Evolutionary conservation across 176 grass and related monocot species (phyloP).

Genomic region (Triticum turgidum): DNA sequence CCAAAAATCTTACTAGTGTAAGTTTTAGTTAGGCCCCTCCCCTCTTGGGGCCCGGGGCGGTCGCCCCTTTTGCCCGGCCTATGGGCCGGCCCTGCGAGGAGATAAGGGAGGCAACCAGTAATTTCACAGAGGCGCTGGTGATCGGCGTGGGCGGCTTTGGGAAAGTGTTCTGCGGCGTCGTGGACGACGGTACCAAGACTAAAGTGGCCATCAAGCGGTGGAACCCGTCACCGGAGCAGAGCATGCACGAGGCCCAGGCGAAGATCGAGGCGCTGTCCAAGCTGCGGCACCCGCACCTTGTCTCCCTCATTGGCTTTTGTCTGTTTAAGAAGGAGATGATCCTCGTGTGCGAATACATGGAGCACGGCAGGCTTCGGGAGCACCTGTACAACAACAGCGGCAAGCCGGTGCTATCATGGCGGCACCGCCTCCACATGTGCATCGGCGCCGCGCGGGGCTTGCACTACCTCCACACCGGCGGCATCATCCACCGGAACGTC

Average conservation of each 20-base stretch:
- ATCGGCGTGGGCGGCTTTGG: constrained; percentile 73
- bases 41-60: too few relatives aligned
- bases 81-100: not conserved
- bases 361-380: constrained; percentile 65
- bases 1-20: too few relatives aligned
- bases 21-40: too few relatives aligned
- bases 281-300: constrained; percentile 68
- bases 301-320: constrained; percentile 69
- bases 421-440: constrained; percentile 61
- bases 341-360: constrained; percentile 71
- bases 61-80: too few relatives aligned
- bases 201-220: constrained; percentile 61
- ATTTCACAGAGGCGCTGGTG: constrained; percentile 56
- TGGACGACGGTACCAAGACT: constrained; percentile 37
- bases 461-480: constrained; percentile 64
- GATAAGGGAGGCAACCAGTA: constrained; percentile 62
- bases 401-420: constrained; percentile 60
- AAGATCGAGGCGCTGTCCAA: constrained; percentile 70
- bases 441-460: constrained; percentile 66
- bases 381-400: constrained; percentile 47
- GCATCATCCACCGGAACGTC: constrained; percentile 66
- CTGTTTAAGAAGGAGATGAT: constrained; percentile 54
- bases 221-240: constrained; percentile 64
- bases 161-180: constrained; percentile 67
- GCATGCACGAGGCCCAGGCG: constrained; percentile 56